Evolutionary conservation across 2,329 filamentous ascomycete genomes (phyloP), one percentile per base, ranked within the genome.

Genomic region (Sclerotinia glacialis): DNA sequence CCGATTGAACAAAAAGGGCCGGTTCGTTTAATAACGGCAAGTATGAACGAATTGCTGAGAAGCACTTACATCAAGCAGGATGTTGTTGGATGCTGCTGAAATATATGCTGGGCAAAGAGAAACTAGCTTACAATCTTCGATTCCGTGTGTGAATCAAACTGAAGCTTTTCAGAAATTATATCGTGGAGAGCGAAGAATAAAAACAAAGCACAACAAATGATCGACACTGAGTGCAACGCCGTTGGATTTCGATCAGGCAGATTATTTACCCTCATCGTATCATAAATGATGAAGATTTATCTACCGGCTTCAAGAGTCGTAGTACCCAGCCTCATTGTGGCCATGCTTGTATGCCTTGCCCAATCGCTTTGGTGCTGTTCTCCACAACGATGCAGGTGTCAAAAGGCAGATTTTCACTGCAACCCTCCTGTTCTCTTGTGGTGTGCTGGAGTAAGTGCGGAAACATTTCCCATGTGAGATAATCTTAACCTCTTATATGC

Each of bases 351-450:
- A 21, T 50, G 44, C 8, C 44, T 49, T 26, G 31, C 58, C 58
- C 58, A 61, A 61, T 61, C n/a, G 42, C 21, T 47, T 37, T n/a
- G 44, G 16, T 12, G 9, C 16, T 26, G 16, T 49, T 61, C 44
- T 61, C 58, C 58, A 61, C 58, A 49, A 37, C 58, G 14, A 61
- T 61, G 58, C 58, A 60, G 58, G 58, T 37, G 58, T 60, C 44
- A 49, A 37, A 49, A 60, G 58, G 28, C 58, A 60, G 44, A 37
- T 11, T 49, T 60, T 37, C 21, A 61, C 8, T 47, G 44, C 58
- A 61, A 47, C 58, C 58, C 44, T 49, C 42, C 42, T 31, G 12
- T 21, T 37, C 28, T 28, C n/a, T 37, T 1, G 18, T 26, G 44
- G n/a, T 61, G 58, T 49, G 44, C 44, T 61, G 56, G 23, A 47